Percentiles rank a stretch among this genome's conserved stretches.
phyloP scores from a whole-genome alignment of 805 yeast genomes.

The Torulaspora franciscae region DNA sequence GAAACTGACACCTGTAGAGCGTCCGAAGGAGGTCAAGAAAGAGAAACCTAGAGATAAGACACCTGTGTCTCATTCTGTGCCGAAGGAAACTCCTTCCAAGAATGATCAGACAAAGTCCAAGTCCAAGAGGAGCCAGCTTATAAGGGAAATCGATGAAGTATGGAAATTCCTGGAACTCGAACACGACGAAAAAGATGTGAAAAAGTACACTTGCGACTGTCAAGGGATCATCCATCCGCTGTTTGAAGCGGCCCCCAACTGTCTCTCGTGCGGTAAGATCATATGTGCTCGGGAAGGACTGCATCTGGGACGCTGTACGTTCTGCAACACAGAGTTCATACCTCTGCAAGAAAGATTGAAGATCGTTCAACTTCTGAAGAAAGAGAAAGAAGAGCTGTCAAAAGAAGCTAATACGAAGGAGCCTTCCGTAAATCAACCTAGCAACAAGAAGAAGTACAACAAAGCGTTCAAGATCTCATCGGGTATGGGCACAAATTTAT shows the following conservation, averaged over 20 bases:
- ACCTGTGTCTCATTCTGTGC: neutral
- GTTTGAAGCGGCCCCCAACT: conserved; percentile 87
- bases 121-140: conserved; percentile 43
- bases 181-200: conserved; percentile 17
- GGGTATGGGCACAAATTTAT: conserved; percentile 59
- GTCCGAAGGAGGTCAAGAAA: neutral
- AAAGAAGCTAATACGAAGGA: conserved; percentile 20
- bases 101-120: conserved; percentile 4
- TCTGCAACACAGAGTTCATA: conserved; percentile 67
- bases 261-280: conserved; percentile 89
- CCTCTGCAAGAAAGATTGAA: conserved; percentile 55
- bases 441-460: conserved; percentile 32
- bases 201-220: conserved; percentile 57
- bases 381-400: conserved; percentile 48
- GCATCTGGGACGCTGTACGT: conserved; percentile 74
- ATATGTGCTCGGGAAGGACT: conserved; percentile 83
- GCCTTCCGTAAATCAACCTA: conserved; percentile 20
- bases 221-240: conserved; percentile 86
- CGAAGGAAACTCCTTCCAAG: neutral
- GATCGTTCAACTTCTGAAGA: conserved; percentile 48
- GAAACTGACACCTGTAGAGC: neutral
- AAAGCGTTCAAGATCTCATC: conserved; percentile 49
- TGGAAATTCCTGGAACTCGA: conserved; percentile 48
- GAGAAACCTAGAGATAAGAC: neutral
- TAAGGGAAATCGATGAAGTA: conserved; percentile 63